phyloP scores from a whole-genome alignment of 257 asterid species.

The Plectranthus barbatus region DNA sequence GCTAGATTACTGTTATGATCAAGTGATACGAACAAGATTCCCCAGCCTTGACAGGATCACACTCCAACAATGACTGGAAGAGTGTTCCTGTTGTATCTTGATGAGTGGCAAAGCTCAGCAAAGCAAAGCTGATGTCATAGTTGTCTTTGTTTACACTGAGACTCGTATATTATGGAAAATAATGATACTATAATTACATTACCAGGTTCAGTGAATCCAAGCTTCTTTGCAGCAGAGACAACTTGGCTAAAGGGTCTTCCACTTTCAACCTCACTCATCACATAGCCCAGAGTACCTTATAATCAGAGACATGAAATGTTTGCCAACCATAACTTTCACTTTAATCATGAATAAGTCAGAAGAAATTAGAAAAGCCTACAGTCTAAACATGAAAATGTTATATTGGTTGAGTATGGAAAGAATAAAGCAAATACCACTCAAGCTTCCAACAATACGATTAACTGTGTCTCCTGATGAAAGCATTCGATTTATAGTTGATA shows the following conservation, averaged over 20 bases:
- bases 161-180: background rate
- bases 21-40: background rate
- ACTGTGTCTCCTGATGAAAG: constrained; percentile 77
- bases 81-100: background rate
- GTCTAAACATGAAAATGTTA: background rate
- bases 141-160: background rate
- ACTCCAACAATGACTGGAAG: background rate
- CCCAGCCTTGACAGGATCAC: background rate
- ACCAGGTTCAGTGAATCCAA: constrained; percentile 99
- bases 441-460: constrained; percentile 67
- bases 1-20: too few species aligned
- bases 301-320: constrained; percentile 11
- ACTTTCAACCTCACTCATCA: constrained; percentile 88
- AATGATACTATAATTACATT: constrained; percentile 7
- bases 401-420: background rate
- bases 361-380: constrained; percentile 1
- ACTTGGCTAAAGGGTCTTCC: constrained; percentile 88
- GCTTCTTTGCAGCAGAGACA: constrained; percentile 70
- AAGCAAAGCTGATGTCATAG: background rate
- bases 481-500: constrained; percentile 74
- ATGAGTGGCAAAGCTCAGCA: background rate
- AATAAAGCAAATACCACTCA: constrained; percentile 52
- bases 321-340: background rate
- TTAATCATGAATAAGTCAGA: constrained; percentile 4
- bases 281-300: constrained; percentile 91